Percentiles rank a stretch among this genome's conserved stretches.
phyloP scores from a whole-genome alignment of 1,284 basidiomycete species.

The Abortiporus biennis region DNA sequence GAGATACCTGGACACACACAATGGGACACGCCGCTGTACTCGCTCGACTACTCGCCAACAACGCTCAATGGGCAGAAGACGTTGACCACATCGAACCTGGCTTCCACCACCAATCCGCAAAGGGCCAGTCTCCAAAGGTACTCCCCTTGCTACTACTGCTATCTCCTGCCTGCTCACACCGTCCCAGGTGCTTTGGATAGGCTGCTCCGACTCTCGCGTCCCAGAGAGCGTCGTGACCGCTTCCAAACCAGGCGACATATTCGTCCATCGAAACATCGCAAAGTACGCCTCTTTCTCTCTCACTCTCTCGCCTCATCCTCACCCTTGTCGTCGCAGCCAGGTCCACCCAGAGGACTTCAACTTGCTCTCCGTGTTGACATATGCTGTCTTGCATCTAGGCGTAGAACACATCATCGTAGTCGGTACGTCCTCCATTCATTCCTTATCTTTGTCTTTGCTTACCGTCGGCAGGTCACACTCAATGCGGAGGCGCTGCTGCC shows the following conservation, averaged over 20 bases:
- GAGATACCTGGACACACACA: too few species aligned
- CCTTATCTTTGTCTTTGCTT: too few species aligned
- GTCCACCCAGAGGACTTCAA: constrained; percentile 11
- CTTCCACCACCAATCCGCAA: constrained; percentile 55
- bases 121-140: constrained; percentile 72
- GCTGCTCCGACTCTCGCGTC: constrained; percentile 45
- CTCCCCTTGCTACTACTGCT: constrained; percentile 9
- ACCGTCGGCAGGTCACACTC: constrained; percentile 18
- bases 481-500: constrained; percentile 32
- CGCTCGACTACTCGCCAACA: constrained; percentile 44
- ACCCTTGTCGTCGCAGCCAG: constrained; percentile 7
- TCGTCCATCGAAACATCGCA: constrained; percentile 46
- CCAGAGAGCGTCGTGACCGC: constrained; percentile 33
- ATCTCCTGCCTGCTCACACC: background rate
- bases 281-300: constrained; percentile 13
- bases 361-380: constrained; percentile 12
- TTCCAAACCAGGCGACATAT: constrained; percentile 40
- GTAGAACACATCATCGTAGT: constrained; percentile 17
- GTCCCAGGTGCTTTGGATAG: constrained; percentile 45
- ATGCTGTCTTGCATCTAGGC: constrained; percentile 12
- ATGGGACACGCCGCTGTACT: too few species aligned
- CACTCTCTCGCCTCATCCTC: background rate
- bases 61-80: constrained; percentile 56
- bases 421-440: too few species aligned
- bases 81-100: constrained; percentile 50